phyloP scores from a whole-genome alignment of 2,329 filamentous ascomycete species.

The Phoma sp. region DNA sequence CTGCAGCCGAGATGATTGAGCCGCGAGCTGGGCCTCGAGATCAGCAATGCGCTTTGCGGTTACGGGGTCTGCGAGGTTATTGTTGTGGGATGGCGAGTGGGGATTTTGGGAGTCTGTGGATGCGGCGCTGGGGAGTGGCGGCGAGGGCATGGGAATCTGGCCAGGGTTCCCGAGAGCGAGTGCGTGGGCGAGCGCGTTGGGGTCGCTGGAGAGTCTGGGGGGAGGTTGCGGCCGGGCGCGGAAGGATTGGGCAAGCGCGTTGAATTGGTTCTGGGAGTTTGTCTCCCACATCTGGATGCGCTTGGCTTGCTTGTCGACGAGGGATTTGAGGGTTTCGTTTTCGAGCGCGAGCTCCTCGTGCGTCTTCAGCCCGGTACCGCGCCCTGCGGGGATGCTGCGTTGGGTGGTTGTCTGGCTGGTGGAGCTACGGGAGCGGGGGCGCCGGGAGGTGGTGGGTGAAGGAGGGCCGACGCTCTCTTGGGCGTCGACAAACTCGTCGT shows the following conservation, averaged over 20 bases:
- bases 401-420: constrained; percentile 29
- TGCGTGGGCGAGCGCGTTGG: constrained; percentile 34
- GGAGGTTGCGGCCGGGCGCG: constrained; percentile 39
- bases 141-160: constrained; percentile 26
- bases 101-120: neutral
- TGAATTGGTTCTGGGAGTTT: constrained; percentile 83
- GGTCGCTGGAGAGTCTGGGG: constrained; percentile 26
- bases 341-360: constrained; percentile 88
- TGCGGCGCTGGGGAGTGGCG: constrained; percentile 21
- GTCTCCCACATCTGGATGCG: constrained; percentile 93
- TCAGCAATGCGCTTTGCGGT: constrained; percentile 30
- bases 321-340: constrained; percentile 82
- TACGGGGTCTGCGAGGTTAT: constrained; percentile 12
- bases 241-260: constrained; percentile 83
- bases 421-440: constrained; percentile 32
- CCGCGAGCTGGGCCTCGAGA: constrained; percentile 35
- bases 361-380: constrained; percentile 62
- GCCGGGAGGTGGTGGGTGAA: constrained; percentile 51
- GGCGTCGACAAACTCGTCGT: constrained; percentile 88
- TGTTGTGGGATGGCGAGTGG: no score
- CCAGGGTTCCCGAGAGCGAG: constrained; percentile 14
- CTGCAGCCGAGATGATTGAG: constrained; percentile 31
- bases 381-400: constrained; percentile 40
- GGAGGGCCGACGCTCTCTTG: constrained; percentile 65
- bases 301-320: constrained; percentile 84